Conservation (phyloP, 2,329 filamentous ascomycete species). For the Alternaria infectoria region DNA sequence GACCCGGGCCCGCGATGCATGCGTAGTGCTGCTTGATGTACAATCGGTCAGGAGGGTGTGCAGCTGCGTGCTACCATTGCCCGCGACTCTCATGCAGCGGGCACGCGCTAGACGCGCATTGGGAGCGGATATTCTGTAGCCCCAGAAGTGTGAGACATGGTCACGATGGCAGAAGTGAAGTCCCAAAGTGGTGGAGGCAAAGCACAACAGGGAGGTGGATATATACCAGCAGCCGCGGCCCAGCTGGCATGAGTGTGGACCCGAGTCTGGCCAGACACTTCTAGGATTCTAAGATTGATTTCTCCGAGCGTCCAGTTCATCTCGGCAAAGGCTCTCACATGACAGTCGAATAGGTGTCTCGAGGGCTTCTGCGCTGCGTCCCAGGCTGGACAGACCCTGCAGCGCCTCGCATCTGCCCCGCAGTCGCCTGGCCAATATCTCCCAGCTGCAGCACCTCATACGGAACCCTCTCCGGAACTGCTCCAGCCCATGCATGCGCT, state of each 20-base stretch:
- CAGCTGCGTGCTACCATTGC: constrained; percentile 18
- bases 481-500: constrained; percentile 19
- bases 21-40: constrained; percentile 16
- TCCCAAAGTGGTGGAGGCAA: constrained; percentile 1
- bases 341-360: constrained; percentile 10
- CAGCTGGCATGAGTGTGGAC: neutral
- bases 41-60: constrained; percentile 22
- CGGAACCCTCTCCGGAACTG: constrained; percentile 23
- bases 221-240: neutral
- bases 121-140: neutral
- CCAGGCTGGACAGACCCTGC: constrained; percentile 27
- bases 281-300: constrained; percentile 2
- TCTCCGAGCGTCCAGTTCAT: constrained; percentile 5
- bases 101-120: constrained; percentile 14
- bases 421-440: constrained; percentile 12
- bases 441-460: neutral
- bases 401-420: constrained; percentile 23
- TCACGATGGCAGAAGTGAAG: constrained; percentile 10
- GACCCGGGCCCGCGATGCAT: constrained; percentile 32
- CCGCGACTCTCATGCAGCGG: constrained; percentile 4
- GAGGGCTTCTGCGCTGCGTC: constrained; percentile 10
- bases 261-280: constrained; percentile 2
- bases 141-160: neutral
- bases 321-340: constrained; percentile 11
- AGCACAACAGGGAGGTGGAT: neutral